Percentiles rank a stretch among this genome's conserved stretches.
phyloP scores from a whole-genome alignment of 1,284 basidiomycete species.

The Rhizoctonia solani region DNA sequence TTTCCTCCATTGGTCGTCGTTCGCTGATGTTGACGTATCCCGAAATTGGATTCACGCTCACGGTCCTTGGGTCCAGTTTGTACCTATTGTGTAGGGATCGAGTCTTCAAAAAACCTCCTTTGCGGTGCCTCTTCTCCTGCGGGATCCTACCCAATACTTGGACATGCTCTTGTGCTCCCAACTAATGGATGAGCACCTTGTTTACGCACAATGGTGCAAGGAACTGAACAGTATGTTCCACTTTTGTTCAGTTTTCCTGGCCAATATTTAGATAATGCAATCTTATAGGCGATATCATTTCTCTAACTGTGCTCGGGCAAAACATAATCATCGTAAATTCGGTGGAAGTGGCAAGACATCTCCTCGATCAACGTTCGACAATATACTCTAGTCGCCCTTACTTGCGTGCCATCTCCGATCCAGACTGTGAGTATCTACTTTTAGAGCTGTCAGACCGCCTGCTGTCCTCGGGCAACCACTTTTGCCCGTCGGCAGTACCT shows the following conservation, averaged over 20 bases:
- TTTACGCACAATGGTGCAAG: conserved; percentile 10
- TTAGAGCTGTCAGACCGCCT: no score
- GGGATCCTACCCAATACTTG: conserved; percentile 13
- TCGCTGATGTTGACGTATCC: no score
- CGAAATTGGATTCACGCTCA: no score
- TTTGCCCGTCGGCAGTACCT: no score
- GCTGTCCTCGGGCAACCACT: no score
- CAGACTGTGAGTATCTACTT: background rate
- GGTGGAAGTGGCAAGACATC: conserved; percentile 20
- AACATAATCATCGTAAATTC: conserved; percentile 34
- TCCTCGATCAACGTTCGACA: conserved; percentile 32
- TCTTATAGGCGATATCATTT: conserved; percentile 34
- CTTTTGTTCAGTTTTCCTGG: background rate
- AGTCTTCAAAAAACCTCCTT: background rate
- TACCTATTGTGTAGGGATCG: background rate
- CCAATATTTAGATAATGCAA: background rate
- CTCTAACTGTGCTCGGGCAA: conserved; percentile 12
- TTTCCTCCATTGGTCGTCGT: no score
- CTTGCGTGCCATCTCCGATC: conserved; percentile 24
- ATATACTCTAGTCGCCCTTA: conserved; percentile 35
- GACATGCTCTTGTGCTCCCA: conserved; percentile 13
- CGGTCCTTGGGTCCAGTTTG: background rate
- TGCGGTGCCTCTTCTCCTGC: conserved; percentile 1
- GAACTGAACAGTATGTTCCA: conserved; percentile 9
- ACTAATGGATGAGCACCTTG: background rate